phyloP scores from a whole-genome alignment of 495 filamentous ascomycete genomes.

The Annulohypoxylon stygium region DNA sequence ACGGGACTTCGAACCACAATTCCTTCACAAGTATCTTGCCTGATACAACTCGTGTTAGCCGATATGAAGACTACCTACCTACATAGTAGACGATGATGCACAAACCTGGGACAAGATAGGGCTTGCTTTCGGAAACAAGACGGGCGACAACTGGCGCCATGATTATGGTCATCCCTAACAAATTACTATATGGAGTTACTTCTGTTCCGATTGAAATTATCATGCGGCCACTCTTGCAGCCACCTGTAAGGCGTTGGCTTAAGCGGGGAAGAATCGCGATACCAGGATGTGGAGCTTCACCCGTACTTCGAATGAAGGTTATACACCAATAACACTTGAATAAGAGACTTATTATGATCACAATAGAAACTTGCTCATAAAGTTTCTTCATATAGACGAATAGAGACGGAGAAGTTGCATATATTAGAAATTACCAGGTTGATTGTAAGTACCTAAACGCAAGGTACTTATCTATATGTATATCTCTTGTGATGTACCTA shows the following conservation, averaged over 20 bases:
- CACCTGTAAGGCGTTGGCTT: slow-evolving; percentile 10
- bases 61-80: background rate
- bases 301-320: slow-evolving; percentile 4
- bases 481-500: no score
- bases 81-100: background rate
- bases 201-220: background rate
- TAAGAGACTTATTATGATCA: background rate
- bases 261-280: slow-evolving; percentile 39
- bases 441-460: background rate
- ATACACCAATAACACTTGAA: background rate
- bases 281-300: slow-evolving; percentile 19
- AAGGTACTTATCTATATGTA: background rate
- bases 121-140: slow-evolving; percentile 48
- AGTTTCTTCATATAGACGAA: background rate
- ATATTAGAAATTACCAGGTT: background rate
- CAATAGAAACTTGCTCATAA: background rate
- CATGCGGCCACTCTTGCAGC: background rate
- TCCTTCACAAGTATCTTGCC: slow-evolving; percentile 83
- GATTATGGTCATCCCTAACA: background rate
- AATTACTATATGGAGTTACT: background rate
- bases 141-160: slow-evolving; percentile 49
- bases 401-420: background rate
- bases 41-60: slow-evolving; percentile 48
- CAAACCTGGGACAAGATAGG: slow-evolving; percentile 54
- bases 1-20: slow-evolving; percentile 86